These are phyloP conservation scores for Hypomontagnella submonticulosa DNA, from an alignment of 495 filamentous ascomycete genomes.

Conservation along the genomic window DNA sequence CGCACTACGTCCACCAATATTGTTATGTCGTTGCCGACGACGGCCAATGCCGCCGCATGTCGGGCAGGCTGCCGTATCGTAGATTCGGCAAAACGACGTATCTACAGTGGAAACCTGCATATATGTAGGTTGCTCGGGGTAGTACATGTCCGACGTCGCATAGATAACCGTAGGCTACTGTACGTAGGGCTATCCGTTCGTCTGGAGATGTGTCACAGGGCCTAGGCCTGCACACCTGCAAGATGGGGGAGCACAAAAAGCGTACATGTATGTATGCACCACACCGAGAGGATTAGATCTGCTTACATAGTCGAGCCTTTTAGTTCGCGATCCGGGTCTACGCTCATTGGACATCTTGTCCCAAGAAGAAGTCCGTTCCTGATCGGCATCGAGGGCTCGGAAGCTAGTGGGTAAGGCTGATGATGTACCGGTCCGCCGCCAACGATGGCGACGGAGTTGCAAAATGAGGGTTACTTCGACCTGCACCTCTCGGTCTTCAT, in stretches of 20 bases:
- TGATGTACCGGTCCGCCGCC: constrained; percentile 23
- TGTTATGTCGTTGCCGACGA: neutral
- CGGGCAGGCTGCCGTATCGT: neutral
- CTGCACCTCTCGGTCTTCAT: too few relatives aligned
- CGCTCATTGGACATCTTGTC: constrained; percentile 3
- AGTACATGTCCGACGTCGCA: neutral
- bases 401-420: constrained; percentile 21
- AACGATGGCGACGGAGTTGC: neutral
- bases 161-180: constrained; percentile 8
- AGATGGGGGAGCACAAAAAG: constrained; percentile 32
- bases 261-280: constrained; percentile 11
- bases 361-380: constrained; percentile 11
- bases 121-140: constrained; percentile 1
- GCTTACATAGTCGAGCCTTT: constrained; percentile 16
- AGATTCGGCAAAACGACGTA: neutral
- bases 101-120: neutral
- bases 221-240: constrained; percentile 4
- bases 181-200: constrained; percentile 9
- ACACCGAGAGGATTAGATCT: constrained; percentile 25
- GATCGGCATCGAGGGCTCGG: constrained; percentile 31
- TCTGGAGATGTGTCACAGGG: constrained; percentile 7
- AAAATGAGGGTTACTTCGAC: too few relatives aligned
- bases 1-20: constrained; percentile 9
- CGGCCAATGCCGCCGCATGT: constrained; percentile 10
- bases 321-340: constrained; percentile 9